phyloP scores from a whole-genome alignment of 805 yeast genomes.

The Candida stauntonica region DNA sequence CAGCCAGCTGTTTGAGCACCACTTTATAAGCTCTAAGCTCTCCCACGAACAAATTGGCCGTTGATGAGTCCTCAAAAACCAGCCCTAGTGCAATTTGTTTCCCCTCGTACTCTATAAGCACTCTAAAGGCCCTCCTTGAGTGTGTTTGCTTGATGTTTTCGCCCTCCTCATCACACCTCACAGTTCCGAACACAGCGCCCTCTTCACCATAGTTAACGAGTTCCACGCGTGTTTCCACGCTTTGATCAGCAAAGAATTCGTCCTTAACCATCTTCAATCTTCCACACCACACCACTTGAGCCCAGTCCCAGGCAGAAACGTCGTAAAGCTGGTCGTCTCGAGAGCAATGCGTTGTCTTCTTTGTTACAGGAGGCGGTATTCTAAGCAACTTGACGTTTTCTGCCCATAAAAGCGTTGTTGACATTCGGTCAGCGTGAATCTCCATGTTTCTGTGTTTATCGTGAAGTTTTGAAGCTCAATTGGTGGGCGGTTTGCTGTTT shows the following conservation, averaged over 20 bases:
- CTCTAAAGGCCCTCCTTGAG: slow-evolving; percentile 30
- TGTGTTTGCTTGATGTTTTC: slow-evolving; percentile 26
- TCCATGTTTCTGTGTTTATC: too few species aligned
- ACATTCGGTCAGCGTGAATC: slow-evolving; percentile 4
- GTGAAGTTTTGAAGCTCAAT: too few species aligned
- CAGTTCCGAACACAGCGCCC: slow-evolving; percentile 31
- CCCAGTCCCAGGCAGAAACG: slow-evolving; percentile 29
- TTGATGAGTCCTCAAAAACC: slow-evolving; percentile 30
- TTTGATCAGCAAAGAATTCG: slow-evolving; percentile 11
- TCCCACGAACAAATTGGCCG: slow-evolving; percentile 10
- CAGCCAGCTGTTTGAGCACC: not conserved
- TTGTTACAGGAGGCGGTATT: slow-evolving; percentile 16
- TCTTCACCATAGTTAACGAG: slow-evolving; percentile 16
- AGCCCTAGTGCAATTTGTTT: slow-evolving; percentile 38
- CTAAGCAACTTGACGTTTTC: slow-evolving; percentile 12
- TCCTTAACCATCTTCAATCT: slow-evolving; percentile 28
- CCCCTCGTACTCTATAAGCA: slow-evolving; percentile 30
- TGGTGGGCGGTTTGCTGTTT: too few species aligned
- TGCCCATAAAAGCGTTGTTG: slow-evolving; percentile 1
- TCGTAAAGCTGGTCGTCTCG: slow-evolving; percentile 7
- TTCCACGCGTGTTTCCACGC: slow-evolving; percentile 8
- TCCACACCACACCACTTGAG: slow-evolving; percentile 34
- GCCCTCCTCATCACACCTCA: slow-evolving; percentile 30
- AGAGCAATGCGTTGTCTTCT: not conserved
- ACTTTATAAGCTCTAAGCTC: not conserved